These are phyloP conservation scores for Aspergillus pseudoglaucus DNA, from an alignment of 2,329 filamentous ascomycete genomes.

Conservation along the genomic window DNA sequence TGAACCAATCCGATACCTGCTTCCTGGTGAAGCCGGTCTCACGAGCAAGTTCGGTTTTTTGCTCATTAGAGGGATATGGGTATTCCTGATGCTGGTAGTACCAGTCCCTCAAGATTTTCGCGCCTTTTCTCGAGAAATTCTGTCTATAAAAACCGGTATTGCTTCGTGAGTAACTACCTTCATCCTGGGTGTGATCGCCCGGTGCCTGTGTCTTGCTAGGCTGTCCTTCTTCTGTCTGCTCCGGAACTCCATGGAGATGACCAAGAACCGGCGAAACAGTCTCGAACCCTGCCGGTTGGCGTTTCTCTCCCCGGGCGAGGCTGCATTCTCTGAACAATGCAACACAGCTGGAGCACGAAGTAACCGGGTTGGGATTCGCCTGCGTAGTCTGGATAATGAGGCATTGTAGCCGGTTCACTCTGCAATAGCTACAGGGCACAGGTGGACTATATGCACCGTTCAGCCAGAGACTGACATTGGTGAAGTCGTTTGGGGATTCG, in stretches of 20 bases:
- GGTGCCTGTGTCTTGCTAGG: background rate
- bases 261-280: constrained; percentile 44
- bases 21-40: constrained; percentile 43
- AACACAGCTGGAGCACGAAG: constrained; percentile 46
- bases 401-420: constrained; percentile 42
- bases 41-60: constrained; percentile 35
- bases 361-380: constrained; percentile 45
- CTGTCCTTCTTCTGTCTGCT: constrained; percentile 24
- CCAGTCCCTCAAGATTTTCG: constrained; percentile 43
- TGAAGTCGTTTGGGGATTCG: constrained; percentile 4
- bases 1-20: constrained; percentile 47
- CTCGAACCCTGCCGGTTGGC: constrained; percentile 42
- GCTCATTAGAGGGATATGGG: constrained; percentile 45
- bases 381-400: constrained; percentile 43
- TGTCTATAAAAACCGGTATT: constrained; percentile 12
- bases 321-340: constrained; percentile 48
- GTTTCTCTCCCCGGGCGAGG: constrained; percentile 41
- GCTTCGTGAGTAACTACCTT: background rate
- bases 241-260: constrained; percentile 44
- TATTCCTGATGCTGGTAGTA: constrained; percentile 41
- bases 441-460: constrained; percentile 40
- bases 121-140: constrained; percentile 41
- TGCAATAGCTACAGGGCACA: constrained; percentile 41
- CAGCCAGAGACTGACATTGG: constrained; percentile 26
- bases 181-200: background rate